phyloP scores from a whole-genome alignment of 257 asterid species.

The Leonotis leonurus region DNA sequence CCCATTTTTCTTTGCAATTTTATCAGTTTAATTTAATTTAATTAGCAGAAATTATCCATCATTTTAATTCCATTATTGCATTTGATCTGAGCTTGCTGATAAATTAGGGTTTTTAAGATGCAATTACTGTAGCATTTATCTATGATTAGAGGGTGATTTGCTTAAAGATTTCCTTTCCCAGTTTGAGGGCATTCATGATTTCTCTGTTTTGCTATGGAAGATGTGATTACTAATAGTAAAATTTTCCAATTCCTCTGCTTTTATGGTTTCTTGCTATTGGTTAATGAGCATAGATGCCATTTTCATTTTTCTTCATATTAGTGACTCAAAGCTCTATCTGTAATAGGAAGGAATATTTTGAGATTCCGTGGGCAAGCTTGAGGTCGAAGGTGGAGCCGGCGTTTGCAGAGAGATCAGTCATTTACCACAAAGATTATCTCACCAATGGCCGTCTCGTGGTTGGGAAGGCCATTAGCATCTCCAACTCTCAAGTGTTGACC shows the following conservation, averaged over 20 bases:
- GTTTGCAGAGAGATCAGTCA: constrained; percentile 61
- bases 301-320: background rate
- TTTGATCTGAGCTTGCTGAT: background rate
- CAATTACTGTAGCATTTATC: background rate
- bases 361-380: constrained; percentile 84
- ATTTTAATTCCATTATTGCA: background rate
- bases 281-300: background rate
- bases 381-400: constrained; percentile 76
- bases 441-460: constrained; percentile 57
- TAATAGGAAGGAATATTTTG: constrained; percentile 81
- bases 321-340: background rate
- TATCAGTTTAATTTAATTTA: no score
- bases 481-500: constrained; percentile 54
- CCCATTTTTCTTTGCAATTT: background rate
- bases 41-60: no score
- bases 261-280: background rate
- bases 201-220: no score
- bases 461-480: constrained; percentile 51
- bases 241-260: background rate
- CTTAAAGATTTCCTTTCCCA: no score
- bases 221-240: background rate
- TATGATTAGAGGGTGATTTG: no score
- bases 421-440: constrained; percentile 77
- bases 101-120: background rate
- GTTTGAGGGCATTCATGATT: no score